Evolutionary conservation across 2,329 filamentous ascomycete species (phyloP).

Genomic region (Ceratocystis variospora): DNA sequence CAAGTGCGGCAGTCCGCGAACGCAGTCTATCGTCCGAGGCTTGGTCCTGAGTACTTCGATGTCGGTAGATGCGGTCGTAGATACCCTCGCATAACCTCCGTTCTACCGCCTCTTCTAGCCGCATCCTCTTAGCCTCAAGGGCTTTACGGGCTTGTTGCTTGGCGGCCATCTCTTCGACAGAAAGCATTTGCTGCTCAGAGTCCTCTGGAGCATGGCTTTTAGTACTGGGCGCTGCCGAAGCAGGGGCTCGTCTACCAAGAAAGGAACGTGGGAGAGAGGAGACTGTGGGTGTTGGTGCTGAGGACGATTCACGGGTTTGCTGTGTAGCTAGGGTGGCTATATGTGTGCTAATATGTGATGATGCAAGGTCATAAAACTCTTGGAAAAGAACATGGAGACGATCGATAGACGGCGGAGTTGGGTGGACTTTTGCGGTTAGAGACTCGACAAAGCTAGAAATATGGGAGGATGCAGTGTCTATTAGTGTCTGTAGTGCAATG

Average conservation of each 20-base stretch:
- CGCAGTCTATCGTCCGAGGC: constrained; percentile 87
- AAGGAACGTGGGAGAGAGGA: constrained; percentile 38
- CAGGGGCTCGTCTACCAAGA: constrained; percentile 31
- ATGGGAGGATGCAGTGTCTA: not conserved
- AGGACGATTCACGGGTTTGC: constrained; percentile 48
- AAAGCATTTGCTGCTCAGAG: constrained; percentile 70
- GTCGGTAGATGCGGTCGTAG: constrained; percentile 80
- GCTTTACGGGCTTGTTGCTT: constrained; percentile 64
- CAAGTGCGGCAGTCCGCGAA: constrained; percentile 81
- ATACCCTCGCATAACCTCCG: constrained; percentile 70
- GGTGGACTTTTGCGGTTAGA: constrained; percentile 72
- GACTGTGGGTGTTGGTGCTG: constrained; percentile 32
- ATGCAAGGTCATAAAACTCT: constrained; percentile 76
- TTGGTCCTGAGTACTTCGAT: constrained; percentile 83
- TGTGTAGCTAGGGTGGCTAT: constrained; percentile 65
- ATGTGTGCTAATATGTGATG: constrained; percentile 73
- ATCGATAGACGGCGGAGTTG: constrained; percentile 70
- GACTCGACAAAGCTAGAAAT: constrained; percentile 73
- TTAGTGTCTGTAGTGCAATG: constrained; percentile 20
- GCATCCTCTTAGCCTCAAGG: constrained; percentile 60
- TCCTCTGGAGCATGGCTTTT: constrained; percentile 24
- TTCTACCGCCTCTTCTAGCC: constrained; percentile 85
- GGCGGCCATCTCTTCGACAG: constrained; percentile 67
- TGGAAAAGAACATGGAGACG: constrained; percentile 78
- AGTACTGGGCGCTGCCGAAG: not conserved